A percentile compares a stretch with the other conserved stretches of the same genome.
phyloP scores from a whole-genome alignment of 352 stramenopile genomes.

The Phytophthora capsici region DNA sequence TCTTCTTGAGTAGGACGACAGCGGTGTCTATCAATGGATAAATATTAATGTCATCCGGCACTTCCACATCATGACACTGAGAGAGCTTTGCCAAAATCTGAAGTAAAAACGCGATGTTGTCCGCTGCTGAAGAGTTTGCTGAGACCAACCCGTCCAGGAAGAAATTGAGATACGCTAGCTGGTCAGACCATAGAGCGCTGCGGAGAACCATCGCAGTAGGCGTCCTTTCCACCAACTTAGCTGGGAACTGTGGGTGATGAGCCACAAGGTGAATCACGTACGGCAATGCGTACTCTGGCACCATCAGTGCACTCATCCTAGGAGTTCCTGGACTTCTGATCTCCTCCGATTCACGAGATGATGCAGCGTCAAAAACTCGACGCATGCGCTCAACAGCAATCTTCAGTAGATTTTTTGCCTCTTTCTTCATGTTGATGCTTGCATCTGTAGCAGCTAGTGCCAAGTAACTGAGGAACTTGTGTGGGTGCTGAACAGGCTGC shows the following conservation, averaged over 20 bases:
- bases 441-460: slow-evolving; percentile 68
- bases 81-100: slow-evolving; percentile 84
- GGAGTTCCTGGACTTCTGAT: slow-evolving; percentile 18
- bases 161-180: slow-evolving; percentile 67
- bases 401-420: slow-evolving; percentile 50
- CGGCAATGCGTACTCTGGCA: slow-evolving; percentile 82
- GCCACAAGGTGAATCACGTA: slow-evolving; percentile 87
- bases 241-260: slow-evolving; percentile 75
- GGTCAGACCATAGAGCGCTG: slow-evolving; percentile 62
- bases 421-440: slow-evolving; percentile 62
- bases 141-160: slow-evolving; percentile 80
- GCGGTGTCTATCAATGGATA: slow-evolving; percentile 73
- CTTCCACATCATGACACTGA: slow-evolving; percentile 66
- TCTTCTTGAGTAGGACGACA: slow-evolving; percentile 71
- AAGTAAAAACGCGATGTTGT: slow-evolving; percentile 89
- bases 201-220: slow-evolving; percentile 30
- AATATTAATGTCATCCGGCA: slow-evolving; percentile 48
- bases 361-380: slow-evolving; percentile 69
- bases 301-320: slow-evolving; percentile 61
- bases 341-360: slow-evolving; percentile 28
- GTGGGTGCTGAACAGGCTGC: slow-evolving; percentile 56
- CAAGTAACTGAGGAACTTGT: slow-evolving; percentile 87
- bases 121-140: slow-evolving; percentile 48
- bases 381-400: slow-evolving; percentile 77
- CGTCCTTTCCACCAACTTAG: slow-evolving; percentile 42